A percentile compares a stretch with the other conserved stretches of the same genome.
These are phyloP conservation scores for Eugenia klotzschiana DNA, from an alignment of 441 rosid species.

Conservation along the genomic window DNA sequence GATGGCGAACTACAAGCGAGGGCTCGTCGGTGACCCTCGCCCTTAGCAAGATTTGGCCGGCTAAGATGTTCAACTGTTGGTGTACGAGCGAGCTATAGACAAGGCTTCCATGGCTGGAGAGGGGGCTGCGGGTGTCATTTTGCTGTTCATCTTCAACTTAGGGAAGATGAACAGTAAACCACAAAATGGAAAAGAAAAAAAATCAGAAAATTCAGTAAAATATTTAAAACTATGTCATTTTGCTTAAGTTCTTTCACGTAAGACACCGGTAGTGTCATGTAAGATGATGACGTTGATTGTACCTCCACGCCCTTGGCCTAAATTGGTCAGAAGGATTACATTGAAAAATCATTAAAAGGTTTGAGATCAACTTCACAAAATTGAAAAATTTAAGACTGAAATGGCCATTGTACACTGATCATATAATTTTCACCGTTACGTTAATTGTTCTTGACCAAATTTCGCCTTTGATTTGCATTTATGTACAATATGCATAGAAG, in stretches of 20 bases:
- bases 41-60: too few species aligned
- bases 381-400: rapidly evolving
- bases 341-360: not conserved
- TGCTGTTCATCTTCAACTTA: not conserved
- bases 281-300: rapidly evolving
- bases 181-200: not conserved
- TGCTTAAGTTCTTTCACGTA: not conserved
- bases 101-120: not conserved
- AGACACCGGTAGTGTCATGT: not conserved
- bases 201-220: not conserved
- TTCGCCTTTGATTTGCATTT: not conserved
- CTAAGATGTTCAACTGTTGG: too few species aligned
- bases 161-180: not conserved
- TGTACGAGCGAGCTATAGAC: not conserved
- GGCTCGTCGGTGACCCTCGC: not conserved
- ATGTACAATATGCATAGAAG: not conserved
- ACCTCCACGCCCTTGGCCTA: not conserved
- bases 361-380: rapidly evolving
- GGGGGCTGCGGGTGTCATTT: not conserved
- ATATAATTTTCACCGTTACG: not conserved
- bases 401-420: rapidly evolving
- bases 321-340: not conserved
- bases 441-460: not conserved
- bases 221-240: not conserved
- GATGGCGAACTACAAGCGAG: not conserved